Evolutionary conservation across 2,329 filamentous ascomycete species (phyloP).

Genomic region (Alternaria postmessia): DNA sequence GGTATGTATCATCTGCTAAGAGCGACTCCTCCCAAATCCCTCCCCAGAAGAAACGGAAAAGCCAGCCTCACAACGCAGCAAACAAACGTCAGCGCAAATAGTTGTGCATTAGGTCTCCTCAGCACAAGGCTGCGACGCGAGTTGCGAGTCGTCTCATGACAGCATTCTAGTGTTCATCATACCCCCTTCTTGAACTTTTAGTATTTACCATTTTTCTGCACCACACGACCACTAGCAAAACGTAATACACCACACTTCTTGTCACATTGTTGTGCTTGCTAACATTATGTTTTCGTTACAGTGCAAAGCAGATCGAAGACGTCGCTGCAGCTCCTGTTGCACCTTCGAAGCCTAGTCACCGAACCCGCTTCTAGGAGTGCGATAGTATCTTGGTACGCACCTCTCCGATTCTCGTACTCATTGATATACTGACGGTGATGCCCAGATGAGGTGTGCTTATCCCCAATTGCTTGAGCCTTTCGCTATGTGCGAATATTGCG

Average conservation of each 20-base stretch:
- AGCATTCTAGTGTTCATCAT: slow-evolving; percentile 11
- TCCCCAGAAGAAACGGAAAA: slow-evolving; percentile 35
- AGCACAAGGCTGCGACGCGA: slow-evolving; percentile 10
- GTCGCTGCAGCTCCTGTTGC: slow-evolving; percentile 3
- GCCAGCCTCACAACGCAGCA: slow-evolving; percentile 45
- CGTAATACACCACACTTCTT: slow-evolving; percentile 40
- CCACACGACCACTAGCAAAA: slow-evolving; percentile 36
- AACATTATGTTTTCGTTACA: slow-evolving; percentile 14
- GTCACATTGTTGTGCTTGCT: slow-evolving; percentile 17
- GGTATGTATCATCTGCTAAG: slow-evolving; percentile 56
- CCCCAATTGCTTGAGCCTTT: slow-evolving; percentile 6
- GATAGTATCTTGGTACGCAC: slow-evolving; percentile 13
- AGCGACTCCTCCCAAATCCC: slow-evolving; percentile 34
- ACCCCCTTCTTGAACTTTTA: slow-evolving; percentile 22
- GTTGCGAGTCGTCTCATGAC: slow-evolving; percentile 4
- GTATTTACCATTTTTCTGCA: slow-evolving; percentile 26
- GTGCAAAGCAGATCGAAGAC: slow-evolving; percentile 23
- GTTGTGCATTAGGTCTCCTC: slow-evolving; percentile 17
- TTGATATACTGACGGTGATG: slow-evolving; percentile 6
- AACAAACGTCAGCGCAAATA: slow-evolving; percentile 44
- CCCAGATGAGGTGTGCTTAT: slow-evolving; percentile 15
- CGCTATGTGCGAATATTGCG: not conserved
- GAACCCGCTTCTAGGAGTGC: slow-evolving; percentile 25
- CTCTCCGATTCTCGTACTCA: not conserved
- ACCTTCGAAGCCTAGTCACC: slow-evolving; percentile 21